These are phyloP conservation scores for Onygenales sp. DNA, from an alignment of 2,329 filamentous ascomycete genomes.

Conservation along the genomic window DNA sequence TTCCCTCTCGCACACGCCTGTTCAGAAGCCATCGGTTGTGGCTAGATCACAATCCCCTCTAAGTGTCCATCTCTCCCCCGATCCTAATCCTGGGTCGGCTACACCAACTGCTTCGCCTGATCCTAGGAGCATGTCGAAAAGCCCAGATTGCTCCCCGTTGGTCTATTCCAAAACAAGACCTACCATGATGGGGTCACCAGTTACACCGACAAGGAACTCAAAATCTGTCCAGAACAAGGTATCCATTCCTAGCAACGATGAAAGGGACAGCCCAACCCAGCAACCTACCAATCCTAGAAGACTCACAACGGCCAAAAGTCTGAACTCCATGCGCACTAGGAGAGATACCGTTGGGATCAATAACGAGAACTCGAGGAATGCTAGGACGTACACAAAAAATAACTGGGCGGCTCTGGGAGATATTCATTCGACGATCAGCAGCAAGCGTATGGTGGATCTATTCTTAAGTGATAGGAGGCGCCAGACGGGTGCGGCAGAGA, in stretches of 20 bases:
- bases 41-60: slow-evolving; percentile 2
- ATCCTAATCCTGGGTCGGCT: neutral
- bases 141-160: slow-evolving; percentile 8
- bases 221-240: neutral
- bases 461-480: slow-evolving; percentile 13
- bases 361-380: slow-evolving; percentile 11
- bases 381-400: neutral
- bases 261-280: neutral
- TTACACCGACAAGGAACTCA: slow-evolving; percentile 1
- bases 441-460: slow-evolving; percentile 15
- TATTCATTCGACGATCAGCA: slow-evolving; percentile 12
- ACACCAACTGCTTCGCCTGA: slow-evolving; percentile 3
- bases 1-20: slow-evolving; percentile 7
- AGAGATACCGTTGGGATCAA: slow-evolving; percentile 3
- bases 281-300: slow-evolving; percentile 4
- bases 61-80: slow-evolving; percentile 1
- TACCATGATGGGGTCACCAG: neutral
- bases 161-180: slow-evolving; percentile 6
- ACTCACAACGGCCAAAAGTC: slow-evolving; percentile 2
- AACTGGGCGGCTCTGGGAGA: slow-evolving; percentile 7
- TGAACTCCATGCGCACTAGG: slow-evolving; percentile 6
- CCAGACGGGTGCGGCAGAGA: slow-evolving; percentile 9
- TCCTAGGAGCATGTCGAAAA: slow-evolving; percentile 5
- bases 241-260: slow-evolving; percentile 3
- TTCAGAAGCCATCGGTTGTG: slow-evolving; percentile 8